These are phyloP conservation scores for Brettanomyces nanus DNA, from an alignment of 805 yeast genomes.

Conservation along the genomic window DNA sequence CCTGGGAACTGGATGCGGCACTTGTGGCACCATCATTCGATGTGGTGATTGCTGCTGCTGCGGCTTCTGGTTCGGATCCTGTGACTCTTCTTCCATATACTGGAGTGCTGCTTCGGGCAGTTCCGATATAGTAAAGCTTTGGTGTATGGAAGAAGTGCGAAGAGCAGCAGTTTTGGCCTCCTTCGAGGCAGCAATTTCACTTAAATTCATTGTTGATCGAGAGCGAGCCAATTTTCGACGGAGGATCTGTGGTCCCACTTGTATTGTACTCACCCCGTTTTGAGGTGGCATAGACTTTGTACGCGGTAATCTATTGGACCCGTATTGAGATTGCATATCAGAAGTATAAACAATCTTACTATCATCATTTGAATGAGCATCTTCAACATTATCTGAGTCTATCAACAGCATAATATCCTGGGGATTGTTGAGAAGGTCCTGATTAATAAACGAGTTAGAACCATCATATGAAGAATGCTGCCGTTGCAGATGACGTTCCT, in stretches of 20 bases:
- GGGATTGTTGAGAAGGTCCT: slow-evolving; percentile 13
- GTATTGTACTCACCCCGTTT: background rate
- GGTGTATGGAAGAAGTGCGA: slow-evolving; percentile 7
- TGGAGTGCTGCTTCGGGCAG: background rate
- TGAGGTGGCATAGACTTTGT: slow-evolving; percentile 2
- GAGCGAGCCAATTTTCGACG: slow-evolving; percentile 29
- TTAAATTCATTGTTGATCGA: slow-evolving; percentile 44
- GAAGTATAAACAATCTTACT: background rate
- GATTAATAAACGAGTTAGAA: slow-evolving; percentile 13
- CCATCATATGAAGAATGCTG: slow-evolving; percentile 3
- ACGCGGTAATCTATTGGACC: background rate
- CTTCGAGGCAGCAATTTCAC: slow-evolving; percentile 39
- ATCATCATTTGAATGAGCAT: background rate
- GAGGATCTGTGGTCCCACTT: background rate
- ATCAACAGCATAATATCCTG: slow-evolving; percentile 15
- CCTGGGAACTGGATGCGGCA: background rate
- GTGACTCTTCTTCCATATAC: background rate
- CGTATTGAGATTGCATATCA: background rate
- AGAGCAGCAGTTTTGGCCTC: slow-evolving; percentile 25
- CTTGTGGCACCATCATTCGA: background rate
- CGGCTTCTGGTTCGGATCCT: background rate
- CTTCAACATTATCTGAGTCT: slow-evolving; percentile 18
- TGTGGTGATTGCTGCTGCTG: background rate
- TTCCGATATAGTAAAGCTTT: slow-evolving; percentile 1
- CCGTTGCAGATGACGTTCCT: slow-evolving; percentile 1